These are phyloP conservation scores for Solanum pinnatisectum DNA, from an alignment of 257 asterid species.

Conservation along the genomic window DNA sequence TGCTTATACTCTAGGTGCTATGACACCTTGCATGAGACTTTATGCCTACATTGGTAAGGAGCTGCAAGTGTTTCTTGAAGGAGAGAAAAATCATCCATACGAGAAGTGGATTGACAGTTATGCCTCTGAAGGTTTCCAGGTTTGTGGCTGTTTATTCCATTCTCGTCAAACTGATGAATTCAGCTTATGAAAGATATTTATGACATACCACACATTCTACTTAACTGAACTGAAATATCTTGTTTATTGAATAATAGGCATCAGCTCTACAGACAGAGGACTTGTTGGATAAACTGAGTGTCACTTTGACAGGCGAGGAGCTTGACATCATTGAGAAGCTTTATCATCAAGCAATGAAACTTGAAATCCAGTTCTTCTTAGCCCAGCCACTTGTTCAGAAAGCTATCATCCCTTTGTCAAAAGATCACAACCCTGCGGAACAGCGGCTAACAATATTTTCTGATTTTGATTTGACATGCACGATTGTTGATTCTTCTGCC, in stretches of 20 bases:
- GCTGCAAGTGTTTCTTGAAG: constrained; percentile 35
- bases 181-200: neutral
- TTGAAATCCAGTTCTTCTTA: constrained; percentile 63
- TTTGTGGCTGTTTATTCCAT: constrained; percentile 11
- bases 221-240: neutral
- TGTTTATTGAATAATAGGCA: constrained; percentile 28
- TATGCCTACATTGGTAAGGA: constrained; percentile 83
- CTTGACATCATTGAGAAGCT: constrained; percentile 74
- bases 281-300: constrained; percentile 75
- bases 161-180: neutral
- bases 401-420: constrained; percentile 55
- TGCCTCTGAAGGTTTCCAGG: constrained; percentile 71
- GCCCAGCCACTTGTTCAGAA: constrained; percentile 76
- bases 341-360: constrained; percentile 82
- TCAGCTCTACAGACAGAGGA: constrained; percentile 70
- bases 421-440: constrained; percentile 54
- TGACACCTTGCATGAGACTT: constrained; percentile 95
- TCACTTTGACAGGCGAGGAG: constrained; percentile 93
- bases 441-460: constrained; percentile 62
- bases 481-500: constrained; percentile 87
- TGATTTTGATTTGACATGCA: constrained; percentile 94
- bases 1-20: constrained; percentile 89
- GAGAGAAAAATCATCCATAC: constrained; percentile 54
- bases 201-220: neutral
- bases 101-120: constrained; percentile 79